Base-by-base conservation (phyloP, 2,329 filamentous ascomycete genomes). In the Fusarium compactum region DNA sequence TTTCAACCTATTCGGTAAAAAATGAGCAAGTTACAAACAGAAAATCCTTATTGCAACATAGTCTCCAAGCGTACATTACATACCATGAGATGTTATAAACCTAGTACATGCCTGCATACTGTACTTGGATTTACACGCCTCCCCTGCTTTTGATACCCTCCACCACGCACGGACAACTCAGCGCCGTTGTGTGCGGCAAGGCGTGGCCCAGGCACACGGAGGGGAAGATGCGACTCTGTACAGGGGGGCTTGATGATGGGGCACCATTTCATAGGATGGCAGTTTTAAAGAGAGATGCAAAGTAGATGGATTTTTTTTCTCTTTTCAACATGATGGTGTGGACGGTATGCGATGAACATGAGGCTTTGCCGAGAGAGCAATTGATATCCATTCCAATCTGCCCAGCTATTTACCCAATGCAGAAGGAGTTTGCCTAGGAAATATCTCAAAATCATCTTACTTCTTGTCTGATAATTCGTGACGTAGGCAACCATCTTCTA, bases 231-330 rank as follows among this genome's bases (percentile, higher is more conserved):
- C 58, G 27, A 62, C 68, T 58, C 34, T 53, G 65, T 66, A 58
- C 69, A 72, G 57, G 69, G 69, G 69, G 69, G 58, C 46, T 74
- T 79, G 80, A 80, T 82, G 81, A 83, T 82, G 80, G 81, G 81
- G 81, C 81, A 82, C 69, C 67, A 67, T 79, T 76, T 78, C 65
- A 82, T 81, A 82, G 81, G 81, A 73, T 65, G 57, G 52, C 52
- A 63, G 38, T 38, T 54, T 70, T 57, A 58, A 62, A 62, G 34
- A 67, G 25, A 66, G 56, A 66, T 66, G 62, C 54, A 65, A 62
- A 62, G 51, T 50, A 71, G 61, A 71, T 59, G 44, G 57, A 45
- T 51, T 66, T 58, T 66, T 58, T 65, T 48, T 56, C 24, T 55
- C 15, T 32, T 15, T 20, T 50, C 65, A 25, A 9, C 27, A 54